These are phyloP conservation scores for Fusarium vanettenii DNA, from an alignment of 2,329 filamentous ascomycete species.

Conservation along the genomic window DNA sequence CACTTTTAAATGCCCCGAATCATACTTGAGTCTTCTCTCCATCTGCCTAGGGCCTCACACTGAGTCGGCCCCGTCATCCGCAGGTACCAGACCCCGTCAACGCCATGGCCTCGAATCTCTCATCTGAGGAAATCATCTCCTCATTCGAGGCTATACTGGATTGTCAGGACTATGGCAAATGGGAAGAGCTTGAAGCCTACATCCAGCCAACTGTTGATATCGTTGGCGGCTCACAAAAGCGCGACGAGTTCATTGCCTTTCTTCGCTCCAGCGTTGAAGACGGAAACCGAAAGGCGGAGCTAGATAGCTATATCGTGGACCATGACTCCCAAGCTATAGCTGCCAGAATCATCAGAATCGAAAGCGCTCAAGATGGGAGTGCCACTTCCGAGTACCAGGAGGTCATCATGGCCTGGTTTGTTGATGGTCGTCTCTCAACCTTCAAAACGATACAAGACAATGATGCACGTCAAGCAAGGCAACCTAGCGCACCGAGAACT, in stretches of 20 bases:
- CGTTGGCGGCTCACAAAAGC: not conserved
- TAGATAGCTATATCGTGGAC: constrained; percentile 21
- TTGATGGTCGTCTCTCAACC: not conserved
- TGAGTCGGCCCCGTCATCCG: not conserved
- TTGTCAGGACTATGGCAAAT: not conserved
- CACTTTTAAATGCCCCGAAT: not conserved
- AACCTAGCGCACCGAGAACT: not conserved
- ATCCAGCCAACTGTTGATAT: not conserved
- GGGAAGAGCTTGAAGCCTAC: not conserved
- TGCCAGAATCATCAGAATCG: not conserved
- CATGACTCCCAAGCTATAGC: constrained; percentile 5
- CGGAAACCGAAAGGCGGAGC: accelerated
- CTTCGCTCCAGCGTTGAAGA: accelerated
- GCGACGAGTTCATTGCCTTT: not conserved
- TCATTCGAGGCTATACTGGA: not conserved
- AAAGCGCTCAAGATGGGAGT: accelerated
- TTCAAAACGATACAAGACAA: constrained; percentile 1
- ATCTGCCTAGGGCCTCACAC: not conserved
- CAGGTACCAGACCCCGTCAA: not conserved
- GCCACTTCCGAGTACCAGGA: constrained; percentile 6
- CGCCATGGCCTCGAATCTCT: not conserved
- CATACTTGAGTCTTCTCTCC: not conserved
- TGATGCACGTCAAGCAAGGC: not conserved
- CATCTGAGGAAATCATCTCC: not conserved
- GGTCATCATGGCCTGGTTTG: constrained; percentile 17